phyloP scores from a whole-genome alignment of 1,139 yeast genomes.

The Debaryomyces nepalensis region DNA sequence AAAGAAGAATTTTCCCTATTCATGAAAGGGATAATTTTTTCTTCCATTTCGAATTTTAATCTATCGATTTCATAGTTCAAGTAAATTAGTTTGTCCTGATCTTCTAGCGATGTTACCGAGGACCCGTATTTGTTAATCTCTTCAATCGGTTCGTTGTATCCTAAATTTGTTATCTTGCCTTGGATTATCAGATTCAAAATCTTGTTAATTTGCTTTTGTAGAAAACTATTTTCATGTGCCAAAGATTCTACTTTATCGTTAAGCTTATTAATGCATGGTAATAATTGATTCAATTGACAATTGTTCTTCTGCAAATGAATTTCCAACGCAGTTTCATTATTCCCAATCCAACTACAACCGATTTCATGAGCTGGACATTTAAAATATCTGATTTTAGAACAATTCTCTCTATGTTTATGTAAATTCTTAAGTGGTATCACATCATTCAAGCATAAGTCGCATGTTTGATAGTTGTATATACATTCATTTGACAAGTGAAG shows the following conservation, averaged over 20 bases:
- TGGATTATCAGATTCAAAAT: slow-evolving; percentile 54
- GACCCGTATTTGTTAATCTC: slow-evolving; percentile 40
- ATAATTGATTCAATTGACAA: slow-evolving; percentile 39
- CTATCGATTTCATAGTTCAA: slow-evolving; percentile 46
- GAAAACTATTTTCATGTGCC: slow-evolving; percentile 31
- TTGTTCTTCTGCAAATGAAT: slow-evolving; percentile 38
- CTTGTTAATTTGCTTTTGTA: slow-evolving; percentile 50
- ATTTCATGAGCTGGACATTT: slow-evolving; percentile 47
- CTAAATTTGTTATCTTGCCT: slow-evolving; percentile 57
- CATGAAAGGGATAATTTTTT: slow-evolving; percentile 44
- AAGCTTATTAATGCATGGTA: slow-evolving; percentile 34
- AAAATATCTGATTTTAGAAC: slow-evolving; percentile 36
- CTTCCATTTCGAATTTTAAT: slow-evolving; percentile 47
- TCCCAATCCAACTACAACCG: slow-evolving; percentile 49
- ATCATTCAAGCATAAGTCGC: slow-evolving; percentile 48
- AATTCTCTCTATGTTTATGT: slow-evolving; percentile 40
- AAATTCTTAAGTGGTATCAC: slow-evolving; percentile 42
- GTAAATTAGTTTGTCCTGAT: slow-evolving; percentile 39
- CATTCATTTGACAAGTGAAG: slow-evolving; percentile 48
- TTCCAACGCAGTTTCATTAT: slow-evolving; percentile 43
- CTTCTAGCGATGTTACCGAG: slow-evolving; percentile 14
- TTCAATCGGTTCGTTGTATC: slow-evolving; percentile 52
- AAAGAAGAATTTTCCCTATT: slow-evolving; percentile 30
- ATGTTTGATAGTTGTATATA: slow-evolving; percentile 40
- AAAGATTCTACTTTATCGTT: slow-evolving; percentile 25